Conservation (phyloP, 169 alveolate genomes). For the Plasmodium relictum region DNA sequence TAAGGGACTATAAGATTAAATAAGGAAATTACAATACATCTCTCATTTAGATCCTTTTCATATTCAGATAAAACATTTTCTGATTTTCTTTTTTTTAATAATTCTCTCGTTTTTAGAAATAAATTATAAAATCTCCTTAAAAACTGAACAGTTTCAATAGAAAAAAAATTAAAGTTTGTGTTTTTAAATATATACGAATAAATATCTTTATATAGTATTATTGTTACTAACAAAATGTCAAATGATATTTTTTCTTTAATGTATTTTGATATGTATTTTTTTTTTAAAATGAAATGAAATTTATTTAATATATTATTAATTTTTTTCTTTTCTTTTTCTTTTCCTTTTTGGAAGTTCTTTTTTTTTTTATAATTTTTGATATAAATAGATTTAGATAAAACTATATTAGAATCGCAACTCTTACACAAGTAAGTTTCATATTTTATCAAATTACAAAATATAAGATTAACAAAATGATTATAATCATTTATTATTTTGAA, state of each 20-base stretch:
- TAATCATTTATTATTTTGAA: constrained; percentile 35
- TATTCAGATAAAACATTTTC: not conserved
- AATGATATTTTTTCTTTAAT: constrained; percentile 25
- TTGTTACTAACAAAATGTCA: constrained; percentile 26
- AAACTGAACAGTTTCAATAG: constrained; percentile 17
- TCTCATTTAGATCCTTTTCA: not conserved
- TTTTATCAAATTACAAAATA: constrained; percentile 3
- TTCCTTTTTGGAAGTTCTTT: not conserved
- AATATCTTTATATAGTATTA: constrained; percentile 15
- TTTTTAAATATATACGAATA: constrained; percentile 10
- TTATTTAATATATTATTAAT: not conserved
- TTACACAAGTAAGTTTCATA: not conserved
- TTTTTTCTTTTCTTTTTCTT: not conserved
- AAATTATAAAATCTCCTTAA: constrained; percentile 27
- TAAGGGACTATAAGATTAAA: constrained; percentile 14
- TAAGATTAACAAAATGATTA: constrained; percentile 22
- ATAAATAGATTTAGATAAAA: not conserved
- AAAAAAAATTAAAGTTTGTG: constrained; percentile 11
- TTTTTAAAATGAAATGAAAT: constrained; percentile 2
- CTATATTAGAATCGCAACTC: not conserved
- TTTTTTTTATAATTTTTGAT: not conserved
- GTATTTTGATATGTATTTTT: constrained; percentile 27
- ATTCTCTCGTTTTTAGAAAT: constrained; percentile 12
- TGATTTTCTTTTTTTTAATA: constrained; percentile 9
- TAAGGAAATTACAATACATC: not conserved